Evolutionary conservation across 495 filamentous ascomycete genomes (phyloP).

Genomic region (Aspergillus cavernicola): DNA sequence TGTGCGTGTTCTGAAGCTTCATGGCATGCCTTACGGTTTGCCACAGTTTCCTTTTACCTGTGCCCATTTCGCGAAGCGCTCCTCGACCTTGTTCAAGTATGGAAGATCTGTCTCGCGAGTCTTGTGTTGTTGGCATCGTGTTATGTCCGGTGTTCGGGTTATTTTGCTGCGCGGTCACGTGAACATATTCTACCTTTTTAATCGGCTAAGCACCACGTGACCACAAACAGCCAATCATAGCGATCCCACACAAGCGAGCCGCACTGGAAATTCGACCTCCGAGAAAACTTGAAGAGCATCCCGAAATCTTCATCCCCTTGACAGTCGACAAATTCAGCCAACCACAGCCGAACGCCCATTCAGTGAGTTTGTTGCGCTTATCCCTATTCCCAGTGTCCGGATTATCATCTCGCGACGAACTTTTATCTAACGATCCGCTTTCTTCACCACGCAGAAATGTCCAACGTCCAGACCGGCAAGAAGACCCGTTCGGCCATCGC

Average conservation of each 20-base stretch:
- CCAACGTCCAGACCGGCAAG: constrained; percentile 64
- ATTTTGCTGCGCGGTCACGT: too few relatives aligned
- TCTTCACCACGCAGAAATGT: constrained; percentile 62
- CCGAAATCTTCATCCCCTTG: constrained; percentile 27
- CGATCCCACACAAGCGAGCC: constrained; percentile 37
- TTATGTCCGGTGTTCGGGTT: too few relatives aligned
- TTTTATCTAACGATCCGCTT: constrained; percentile 20
- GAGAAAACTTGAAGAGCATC: constrained; percentile 29
- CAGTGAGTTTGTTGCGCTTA: constrained; percentile 31
- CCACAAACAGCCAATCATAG: constrained; percentile 22
- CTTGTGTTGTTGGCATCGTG: too few relatives aligned
- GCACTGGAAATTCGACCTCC: constrained; percentile 39
- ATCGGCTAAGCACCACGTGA: too few relatives aligned
- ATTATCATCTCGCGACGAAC: background rate
- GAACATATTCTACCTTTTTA: too few relatives aligned
- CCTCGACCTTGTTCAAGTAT: too few relatives aligned
- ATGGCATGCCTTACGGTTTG: too few relatives aligned
- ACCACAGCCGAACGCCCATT: constrained; percentile 42
- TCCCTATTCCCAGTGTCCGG: background rate
- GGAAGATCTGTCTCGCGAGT: too few relatives aligned
- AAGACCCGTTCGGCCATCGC: constrained; percentile 85
- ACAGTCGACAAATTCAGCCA: constrained; percentile 41
- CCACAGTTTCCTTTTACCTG: too few relatives aligned
- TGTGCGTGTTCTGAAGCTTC: too few relatives aligned
- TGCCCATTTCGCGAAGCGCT: too few relatives aligned